Evolutionary conservation across 345 rosid species (phyloP), one percentile per base, ranked within the genome.

Genomic region (Populus alba): DNA sequence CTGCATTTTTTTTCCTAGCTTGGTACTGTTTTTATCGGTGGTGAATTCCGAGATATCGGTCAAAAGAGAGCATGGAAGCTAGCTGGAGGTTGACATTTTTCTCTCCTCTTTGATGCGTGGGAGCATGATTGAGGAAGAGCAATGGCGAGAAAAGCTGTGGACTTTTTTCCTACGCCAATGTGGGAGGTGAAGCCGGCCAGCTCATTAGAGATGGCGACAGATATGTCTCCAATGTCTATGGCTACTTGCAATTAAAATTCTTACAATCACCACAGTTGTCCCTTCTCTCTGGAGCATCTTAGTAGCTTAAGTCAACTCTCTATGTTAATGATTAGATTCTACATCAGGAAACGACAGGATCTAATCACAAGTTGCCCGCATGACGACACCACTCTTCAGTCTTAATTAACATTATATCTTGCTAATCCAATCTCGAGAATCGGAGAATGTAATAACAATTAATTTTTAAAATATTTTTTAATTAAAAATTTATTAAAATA

Each of bases 261-360:
- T 68, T 55, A 18, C 23, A 37, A 38, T 51, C 3, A 23, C 38
- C 33, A 1, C 10, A 4, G 25, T 25, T 68, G 79, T 76, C 73
- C 41, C 67, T 55, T 25, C 67, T 55, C 67, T 23, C 10, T 57
- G 57, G 66, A 77, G 68, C 79, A 57, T 68, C 55, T 11, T 68
- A 23, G 29, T 37, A 23, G 55, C 68, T 27, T 5, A 55, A 55
- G 79, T 77, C 79, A 77, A 57, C 74, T 20, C 74, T 29, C 45
- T 12, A 3, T n/a, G 11, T 23, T 76, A 6, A 38, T 47, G 12
- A 68, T 39, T 3, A 37, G 67, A 76, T 53, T 68, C 17, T 67
- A 53, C 23, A 7, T 41, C 18, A 7, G 33, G 18, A 75, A 29
- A 6, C 7, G n/a, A 29, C 38, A 62, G 25, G 61, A 11, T 25